Evolutionary conservation across 352 stramenopile species (phyloP).

Genomic region (Ophiocytium majus): DNA sequence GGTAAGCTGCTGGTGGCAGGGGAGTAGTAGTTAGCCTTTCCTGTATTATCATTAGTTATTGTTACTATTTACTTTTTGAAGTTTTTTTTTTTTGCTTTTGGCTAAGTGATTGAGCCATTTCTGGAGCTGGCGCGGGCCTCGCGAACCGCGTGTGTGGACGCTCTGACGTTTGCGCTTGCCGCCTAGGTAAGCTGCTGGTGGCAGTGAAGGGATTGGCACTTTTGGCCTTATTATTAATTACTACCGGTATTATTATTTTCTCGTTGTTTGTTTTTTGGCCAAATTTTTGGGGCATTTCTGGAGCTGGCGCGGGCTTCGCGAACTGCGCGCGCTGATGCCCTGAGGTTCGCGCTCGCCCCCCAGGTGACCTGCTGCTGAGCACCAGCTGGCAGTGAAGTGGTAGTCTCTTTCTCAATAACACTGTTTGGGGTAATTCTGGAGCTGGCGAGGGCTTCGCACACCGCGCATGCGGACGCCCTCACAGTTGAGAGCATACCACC

Average conservation of each 20-base stretch:
- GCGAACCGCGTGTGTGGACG: neutral
- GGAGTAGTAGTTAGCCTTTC: neutral
- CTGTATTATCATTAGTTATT: no score
- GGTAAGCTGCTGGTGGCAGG: neutral
- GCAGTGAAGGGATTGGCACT: neutral
- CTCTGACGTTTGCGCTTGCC: neutral
- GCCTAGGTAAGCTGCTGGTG: neutral
- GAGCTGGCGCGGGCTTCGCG: neutral
- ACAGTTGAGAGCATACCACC: no score
- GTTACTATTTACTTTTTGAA: no score
- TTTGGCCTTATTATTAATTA: no score
- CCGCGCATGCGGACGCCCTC: neutral
- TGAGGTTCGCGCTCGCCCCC: no score
- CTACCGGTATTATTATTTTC: no score
- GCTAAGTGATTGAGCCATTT: neutral
- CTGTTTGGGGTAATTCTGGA: neutral
- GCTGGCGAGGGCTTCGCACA: neutral
- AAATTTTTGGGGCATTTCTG: neutral
- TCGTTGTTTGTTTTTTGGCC: no score
- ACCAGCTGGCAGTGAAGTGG: neutral
- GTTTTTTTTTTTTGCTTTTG: no score
- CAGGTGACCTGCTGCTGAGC: neutral
- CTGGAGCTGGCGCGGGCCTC: neutral
- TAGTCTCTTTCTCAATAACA: no score
- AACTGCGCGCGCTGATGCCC: neutral